Percentiles rank a stretch among this genome's conserved stretches.
Conservation (phyloP, 352 stramenopile genomes). For the Thraustochytrium sp. region DNA sequence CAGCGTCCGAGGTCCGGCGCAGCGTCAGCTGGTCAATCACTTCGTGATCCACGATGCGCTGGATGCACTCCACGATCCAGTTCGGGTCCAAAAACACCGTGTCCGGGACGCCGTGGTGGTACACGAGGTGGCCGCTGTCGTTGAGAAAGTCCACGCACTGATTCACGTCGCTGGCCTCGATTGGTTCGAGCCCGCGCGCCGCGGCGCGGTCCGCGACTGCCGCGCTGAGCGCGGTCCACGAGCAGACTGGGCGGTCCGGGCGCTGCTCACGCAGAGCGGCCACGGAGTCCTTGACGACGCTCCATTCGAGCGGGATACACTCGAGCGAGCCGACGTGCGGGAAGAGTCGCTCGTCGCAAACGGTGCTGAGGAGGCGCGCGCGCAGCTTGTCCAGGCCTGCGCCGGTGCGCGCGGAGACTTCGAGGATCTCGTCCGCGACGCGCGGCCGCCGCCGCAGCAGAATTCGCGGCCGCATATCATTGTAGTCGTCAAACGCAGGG, state of each 20-base stretch:
- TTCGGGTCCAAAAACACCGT: constrained; percentile 11
- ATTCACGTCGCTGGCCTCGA: neutral
- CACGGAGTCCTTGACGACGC: constrained; percentile 2
- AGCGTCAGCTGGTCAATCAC: neutral
- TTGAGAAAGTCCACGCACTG: constrained; percentile 35
- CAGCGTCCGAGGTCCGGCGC: neutral
- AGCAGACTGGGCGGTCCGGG: neutral
- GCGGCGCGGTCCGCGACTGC: neutral
- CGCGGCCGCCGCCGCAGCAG: constrained; percentile 1
- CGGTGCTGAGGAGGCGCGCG: neutral
- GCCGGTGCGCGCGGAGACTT: neutral
- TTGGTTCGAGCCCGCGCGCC: neutral
- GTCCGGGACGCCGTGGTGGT: neutral
- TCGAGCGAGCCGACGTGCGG: constrained; percentile 1
- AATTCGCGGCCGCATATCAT: constrained; percentile 19
- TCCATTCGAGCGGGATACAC: constrained; percentile 7
- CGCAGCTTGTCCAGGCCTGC: constrained; percentile 1
- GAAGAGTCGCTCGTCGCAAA: constrained; percentile 7
- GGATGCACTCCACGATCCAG: constrained; percentile 36
- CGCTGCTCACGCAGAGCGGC: neutral
- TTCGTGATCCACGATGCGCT: constrained; percentile 19
- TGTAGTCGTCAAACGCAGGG: neutral
- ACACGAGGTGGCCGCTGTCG: constrained; percentile 32
- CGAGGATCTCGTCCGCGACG: constrained; percentile 10
- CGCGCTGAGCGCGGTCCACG: neutral